A percentile compares a stretch with the other conserved stretches of the same genome.
These are phyloP conservation scores for Lolium multiflorum DNA, from an alignment of 176 grass and related monocot genomes.

Conservation along the genomic window DNA sequence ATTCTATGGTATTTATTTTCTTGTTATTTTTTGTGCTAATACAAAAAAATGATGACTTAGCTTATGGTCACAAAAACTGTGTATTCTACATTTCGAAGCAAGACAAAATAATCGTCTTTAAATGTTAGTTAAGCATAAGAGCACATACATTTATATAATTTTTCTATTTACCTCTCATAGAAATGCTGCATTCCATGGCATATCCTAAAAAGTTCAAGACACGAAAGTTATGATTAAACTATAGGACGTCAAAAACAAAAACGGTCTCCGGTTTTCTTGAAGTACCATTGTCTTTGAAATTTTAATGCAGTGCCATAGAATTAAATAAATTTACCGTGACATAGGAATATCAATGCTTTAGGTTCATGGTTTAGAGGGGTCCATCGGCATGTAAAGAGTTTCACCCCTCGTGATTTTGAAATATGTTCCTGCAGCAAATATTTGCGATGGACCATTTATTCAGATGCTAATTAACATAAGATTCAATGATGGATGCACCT, in stretches of 20 bases:
- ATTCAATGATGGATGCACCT: background rate
- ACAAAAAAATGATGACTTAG: background rate
- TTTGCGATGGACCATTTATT: background rate
- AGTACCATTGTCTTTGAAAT: background rate
- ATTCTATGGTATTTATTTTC: background rate
- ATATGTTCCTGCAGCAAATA: conserved; percentile 58
- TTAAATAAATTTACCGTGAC: conserved; percentile 53
- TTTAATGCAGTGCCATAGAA: background rate
- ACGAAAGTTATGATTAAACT: background rate
- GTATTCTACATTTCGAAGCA: background rate
- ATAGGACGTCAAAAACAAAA: background rate
- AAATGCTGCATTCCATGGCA: conserved; percentile 86
- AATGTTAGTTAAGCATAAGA: background rate
- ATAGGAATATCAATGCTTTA: conserved; percentile 79
- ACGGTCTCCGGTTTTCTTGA: background rate
- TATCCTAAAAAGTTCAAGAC: conserved; percentile 53
- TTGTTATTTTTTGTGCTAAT: background rate
- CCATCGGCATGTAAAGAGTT: conserved; percentile 75
- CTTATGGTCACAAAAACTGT: background rate
- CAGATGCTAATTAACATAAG: background rate
- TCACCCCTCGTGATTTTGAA: conserved; percentile 53
- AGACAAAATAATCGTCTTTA: background rate
- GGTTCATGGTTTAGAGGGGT: conserved; percentile 48
- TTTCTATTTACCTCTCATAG: conserved; percentile 68
- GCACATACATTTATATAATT: background rate